These are phyloP conservation scores for Calamus simplicifolius DNA, from an alignment of 176 grass and related monocot genomes.

Conservation along the genomic window DNA sequence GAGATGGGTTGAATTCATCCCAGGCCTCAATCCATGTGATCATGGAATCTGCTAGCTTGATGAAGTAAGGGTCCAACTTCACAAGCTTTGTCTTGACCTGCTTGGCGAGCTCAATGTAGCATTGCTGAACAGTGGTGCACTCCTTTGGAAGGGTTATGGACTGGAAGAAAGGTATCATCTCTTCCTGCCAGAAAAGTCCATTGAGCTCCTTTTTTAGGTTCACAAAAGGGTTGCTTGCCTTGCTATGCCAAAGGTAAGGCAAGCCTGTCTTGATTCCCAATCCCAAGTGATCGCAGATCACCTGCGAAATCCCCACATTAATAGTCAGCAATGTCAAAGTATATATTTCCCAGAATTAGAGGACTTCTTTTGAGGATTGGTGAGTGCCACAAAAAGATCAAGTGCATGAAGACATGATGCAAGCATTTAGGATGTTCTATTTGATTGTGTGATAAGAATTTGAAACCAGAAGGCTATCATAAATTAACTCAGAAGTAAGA, in stretches of 20 bases:
- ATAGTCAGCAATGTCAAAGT: too few relatives aligned
- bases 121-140: conserved; percentile 39
- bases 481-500: too few relatives aligned
- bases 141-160: conserved; percentile 40
- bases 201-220: conserved; percentile 72
- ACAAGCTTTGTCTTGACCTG: conserved; percentile 38
- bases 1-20: conserved; percentile 53
- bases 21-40: conserved; percentile 70
- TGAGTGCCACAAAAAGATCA: too few relatives aligned
- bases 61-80: conserved; percentile 55
- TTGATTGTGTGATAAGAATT: too few relatives aligned
- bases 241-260: conserved; percentile 72
- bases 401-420: too few relatives aligned
- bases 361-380: too few relatives aligned
- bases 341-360: too few relatives aligned
- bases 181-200: conserved; percentile 67
- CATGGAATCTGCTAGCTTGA: conserved; percentile 56
- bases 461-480: too few relatives aligned
- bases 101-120: conserved; percentile 56
- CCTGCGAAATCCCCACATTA: conserved; percentile 15
- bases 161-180: conserved; percentile 66
- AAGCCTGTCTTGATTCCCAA: conserved; percentile 57
- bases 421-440: too few relatives aligned
- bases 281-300: conserved; percentile 49
- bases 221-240: conserved; percentile 58